These are phyloP conservation scores for Cryptosporidium xiaoi DNA, from an alignment of 169 alveolate genomes.

Conservation along the genomic window DNA sequence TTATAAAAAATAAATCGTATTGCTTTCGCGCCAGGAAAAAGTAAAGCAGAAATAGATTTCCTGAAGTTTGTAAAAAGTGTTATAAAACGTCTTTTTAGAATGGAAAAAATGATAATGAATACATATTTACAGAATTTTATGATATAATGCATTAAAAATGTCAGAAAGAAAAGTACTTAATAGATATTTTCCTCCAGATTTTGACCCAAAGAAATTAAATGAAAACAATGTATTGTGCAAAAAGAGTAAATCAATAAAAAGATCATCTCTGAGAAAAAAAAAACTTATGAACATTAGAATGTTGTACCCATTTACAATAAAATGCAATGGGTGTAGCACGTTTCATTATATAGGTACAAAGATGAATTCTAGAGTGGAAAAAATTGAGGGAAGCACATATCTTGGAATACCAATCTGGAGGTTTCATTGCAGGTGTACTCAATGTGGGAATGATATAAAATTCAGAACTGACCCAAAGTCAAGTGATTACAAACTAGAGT, in stretches of 20 bases:
- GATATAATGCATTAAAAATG: constrained; percentile 83
- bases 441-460: constrained; percentile 95
- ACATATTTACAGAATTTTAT: not conserved
- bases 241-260: constrained; percentile 79
- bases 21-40: too few relatives aligned
- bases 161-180: constrained; percentile 98
- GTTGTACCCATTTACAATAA: constrained; percentile 97
- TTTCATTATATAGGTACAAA: constrained; percentile 99
- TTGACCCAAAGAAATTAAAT: constrained; percentile 95
- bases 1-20: too few relatives aligned
- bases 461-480: constrained; percentile 93
- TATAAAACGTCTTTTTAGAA: not conserved
- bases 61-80: not conserved
- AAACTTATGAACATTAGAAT: constrained; percentile 94
- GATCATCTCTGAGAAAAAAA: constrained; percentile 74
- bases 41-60: not conserved
- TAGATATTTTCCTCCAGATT: constrained; percentile 99
- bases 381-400: constrained; percentile 93
- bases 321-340: constrained; percentile 96
- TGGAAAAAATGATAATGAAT: not conserved
- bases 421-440: constrained; percentile 96
- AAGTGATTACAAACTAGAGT: constrained; percentile 89
- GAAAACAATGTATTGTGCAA: constrained; percentile 86
- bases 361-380: constrained; percentile 94
- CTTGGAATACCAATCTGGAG: constrained; percentile 96